Percentiles rank a stretch among this genome's conserved stretches.
Conservation (phyloP, 1,284 basidiomycete species). For the Ceratobasidium theobromae region DNA sequence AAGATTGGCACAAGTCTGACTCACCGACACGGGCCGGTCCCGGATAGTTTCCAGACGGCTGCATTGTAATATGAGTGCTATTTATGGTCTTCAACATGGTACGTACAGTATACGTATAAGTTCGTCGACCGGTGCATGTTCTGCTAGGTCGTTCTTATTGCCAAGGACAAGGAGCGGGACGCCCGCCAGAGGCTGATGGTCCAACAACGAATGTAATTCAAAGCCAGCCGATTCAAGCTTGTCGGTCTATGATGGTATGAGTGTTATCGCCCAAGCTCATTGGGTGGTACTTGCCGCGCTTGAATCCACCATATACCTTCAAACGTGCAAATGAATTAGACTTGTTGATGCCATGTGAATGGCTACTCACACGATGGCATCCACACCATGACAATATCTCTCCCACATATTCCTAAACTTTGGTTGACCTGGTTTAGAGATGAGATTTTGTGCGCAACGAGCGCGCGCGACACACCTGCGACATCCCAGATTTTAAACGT, state of each 20-base stretch:
- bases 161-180: conserved; percentile 92
- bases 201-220: conserved; percentile 85
- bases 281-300: conserved; percentile 62
- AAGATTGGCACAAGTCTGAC: conserved; percentile 43
- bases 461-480: conserved; percentile 54
- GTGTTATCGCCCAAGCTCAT: neutral
- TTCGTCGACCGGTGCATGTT: conserved; percentile 80
- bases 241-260: conserved; percentile 54
- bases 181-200: conserved; percentile 68
- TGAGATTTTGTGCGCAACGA: neutral
- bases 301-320: conserved; percentile 89
- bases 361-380: conserved; percentile 82
- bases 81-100: conserved; percentile 31
- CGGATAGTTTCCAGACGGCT: conserved; percentile 38
- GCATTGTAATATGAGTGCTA: conserved; percentile 19
- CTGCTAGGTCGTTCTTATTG: conserved; percentile 91
- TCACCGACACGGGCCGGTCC: conserved; percentile 73
- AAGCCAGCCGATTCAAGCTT: conserved; percentile 86
- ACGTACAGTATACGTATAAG: conserved; percentile 79
- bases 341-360: conserved; percentile 17
- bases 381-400: conserved; percentile 91
- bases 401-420: conserved; percentile 93
- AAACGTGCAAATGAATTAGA: conserved; percentile 32
- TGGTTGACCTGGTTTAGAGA: conserved; percentile 66
- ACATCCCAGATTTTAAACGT: conserved; percentile 96